phyloP scores from a whole-genome alignment of 352 stramenopile genomes.

The Phytophthora pluvialis region DNA sequence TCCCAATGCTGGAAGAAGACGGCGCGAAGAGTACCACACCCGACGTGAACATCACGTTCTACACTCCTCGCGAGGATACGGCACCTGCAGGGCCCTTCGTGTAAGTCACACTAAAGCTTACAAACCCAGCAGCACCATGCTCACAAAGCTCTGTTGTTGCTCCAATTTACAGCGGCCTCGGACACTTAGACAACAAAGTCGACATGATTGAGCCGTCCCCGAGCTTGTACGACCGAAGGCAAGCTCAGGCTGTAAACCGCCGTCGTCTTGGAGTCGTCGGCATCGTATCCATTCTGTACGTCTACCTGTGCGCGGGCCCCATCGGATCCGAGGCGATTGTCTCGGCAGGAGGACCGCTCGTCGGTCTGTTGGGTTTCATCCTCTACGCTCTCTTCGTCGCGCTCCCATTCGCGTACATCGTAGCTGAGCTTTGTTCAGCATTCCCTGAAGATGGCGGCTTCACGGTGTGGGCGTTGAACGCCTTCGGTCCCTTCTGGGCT shows the following conservation, averaged over 20 bases:
- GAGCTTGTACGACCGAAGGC: constrained; percentile 27
- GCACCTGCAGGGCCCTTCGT: constrained; percentile 1
- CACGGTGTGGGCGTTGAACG: constrained; percentile 91
- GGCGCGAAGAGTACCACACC: not conserved
- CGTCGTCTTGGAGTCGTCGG: constrained; percentile 38
- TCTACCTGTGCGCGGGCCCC: constrained; percentile 47
- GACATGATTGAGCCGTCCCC: constrained; percentile 46
- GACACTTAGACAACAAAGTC: constrained; percentile 36
- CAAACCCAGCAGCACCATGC: no score
- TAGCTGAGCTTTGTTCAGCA: constrained; percentile 89
- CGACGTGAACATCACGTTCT: constrained; percentile 22
- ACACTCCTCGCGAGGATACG: constrained; percentile 7
- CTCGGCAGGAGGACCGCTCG: constrained; percentile 47
- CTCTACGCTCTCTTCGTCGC: constrained; percentile 90
- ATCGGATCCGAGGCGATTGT: constrained; percentile 43
- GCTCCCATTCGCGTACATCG: constrained; percentile 91
- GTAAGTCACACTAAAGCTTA: not conserved
- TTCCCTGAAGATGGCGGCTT: constrained; percentile 89
- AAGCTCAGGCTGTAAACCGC: constrained; percentile 27
- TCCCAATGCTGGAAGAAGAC: constrained; percentile 29
- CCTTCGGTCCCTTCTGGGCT: constrained; percentile 88
- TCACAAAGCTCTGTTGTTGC: no score
- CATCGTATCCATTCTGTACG: constrained; percentile 45
- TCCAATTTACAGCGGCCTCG: not conserved
- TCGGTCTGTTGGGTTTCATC: constrained; percentile 82